Base-by-base conservation (phyloP, 2,329 filamentous ascomycete genomes). In the Nemania sp. region DNA sequence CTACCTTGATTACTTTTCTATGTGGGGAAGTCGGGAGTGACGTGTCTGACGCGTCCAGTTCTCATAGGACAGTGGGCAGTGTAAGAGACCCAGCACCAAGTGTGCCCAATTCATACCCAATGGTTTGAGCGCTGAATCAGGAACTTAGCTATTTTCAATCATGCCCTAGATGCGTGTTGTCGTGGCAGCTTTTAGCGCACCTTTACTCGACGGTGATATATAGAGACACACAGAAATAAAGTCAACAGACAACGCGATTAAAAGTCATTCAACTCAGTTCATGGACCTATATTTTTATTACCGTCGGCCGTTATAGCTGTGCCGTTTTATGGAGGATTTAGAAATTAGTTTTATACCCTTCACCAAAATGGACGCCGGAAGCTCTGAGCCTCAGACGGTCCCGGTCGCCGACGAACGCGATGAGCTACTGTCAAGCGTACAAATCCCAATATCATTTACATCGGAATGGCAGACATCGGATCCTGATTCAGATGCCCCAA, bases 391-490 rank as follows among this genome's bases (percentile, higher is more conserved):
- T 67, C 64, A 76, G 24, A 73, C 70, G 24, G 69, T 75, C 45
- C 68, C 70, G 38, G 62, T 67, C 29, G 67, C 72, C 27, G 77
- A 79, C 11, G 75, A 78, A 45, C 69, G 70, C 18, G 77, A 78
- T 27, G 73, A 78, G 26, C 70, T 72, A 35, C 58, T 71, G 18
- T 78, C 75, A 53, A 77, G 71, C 68, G 78, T 76, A 26, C 79
- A 80, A 60, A 76, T 80, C 24, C 77, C 79, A 57, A 79, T 79
- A n/a, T 78, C 77, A 6, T 72, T 79, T 13, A 76, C 77, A 8
- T 73, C 74, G 52, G 77, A 77, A 53, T 77, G 77, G 74, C 72
- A 71, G 32, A 52, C 64, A 15, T 62, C 69, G 41, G 63, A 69
- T 20, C 59, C 55, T 10, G 52, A 58, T n/a, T 38, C 56, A 54